A percentile compares a stretch with the other conserved stretches of the same genome.
Evolutionary conservation across 257 asterid species (phyloP).

Genomic region (Handroanthus guayacan): DNA sequence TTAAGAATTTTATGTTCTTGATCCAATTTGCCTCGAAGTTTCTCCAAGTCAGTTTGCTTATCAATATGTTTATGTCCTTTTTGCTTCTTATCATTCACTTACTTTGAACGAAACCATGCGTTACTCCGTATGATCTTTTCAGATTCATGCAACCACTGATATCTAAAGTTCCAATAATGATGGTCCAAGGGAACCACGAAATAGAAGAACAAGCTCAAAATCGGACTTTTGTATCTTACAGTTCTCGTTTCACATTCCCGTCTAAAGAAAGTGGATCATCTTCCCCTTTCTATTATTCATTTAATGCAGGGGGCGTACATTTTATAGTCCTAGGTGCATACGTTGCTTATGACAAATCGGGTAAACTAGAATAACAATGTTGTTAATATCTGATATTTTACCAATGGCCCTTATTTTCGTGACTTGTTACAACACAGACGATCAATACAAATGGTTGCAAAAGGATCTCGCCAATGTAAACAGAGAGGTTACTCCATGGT

Average conservation of each 20-base stretch:
- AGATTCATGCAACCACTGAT: conserved; percentile 90
- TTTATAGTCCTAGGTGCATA: conserved; percentile 87
- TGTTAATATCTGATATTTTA: conserved; percentile 10
- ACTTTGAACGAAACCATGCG: not conserved
- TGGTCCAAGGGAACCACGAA: conserved; percentile 97
- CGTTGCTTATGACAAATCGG: conserved; percentile 64
- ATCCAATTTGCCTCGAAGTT: too few species aligned
- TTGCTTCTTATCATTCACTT: not conserved
- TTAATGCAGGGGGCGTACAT: conserved; percentile 94
- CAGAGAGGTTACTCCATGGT: conserved; percentile 85
- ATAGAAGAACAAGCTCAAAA: conserved; percentile 78
- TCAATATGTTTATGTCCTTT: not conserved
- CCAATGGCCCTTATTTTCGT: conserved; percentile 19
- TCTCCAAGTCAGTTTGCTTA: not conserved
- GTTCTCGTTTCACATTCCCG: conserved; percentile 89
- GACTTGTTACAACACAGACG: conserved; percentile 51
- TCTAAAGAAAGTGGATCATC: conserved; percentile 80
- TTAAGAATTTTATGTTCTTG: too few species aligned
- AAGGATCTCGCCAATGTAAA: conserved; percentile 72
- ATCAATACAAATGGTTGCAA: conserved; percentile 88
- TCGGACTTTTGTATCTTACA: conserved; percentile 73
- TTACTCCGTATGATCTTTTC: conserved; percentile 16
- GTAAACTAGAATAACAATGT: conserved; percentile 39
- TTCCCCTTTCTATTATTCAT: conserved; percentile 83
- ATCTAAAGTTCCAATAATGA: conserved; percentile 88